phyloP scores from a whole-genome alignment of 2,329 filamentous ascomycete genomes.

The Cercospora brassicicola region DNA sequence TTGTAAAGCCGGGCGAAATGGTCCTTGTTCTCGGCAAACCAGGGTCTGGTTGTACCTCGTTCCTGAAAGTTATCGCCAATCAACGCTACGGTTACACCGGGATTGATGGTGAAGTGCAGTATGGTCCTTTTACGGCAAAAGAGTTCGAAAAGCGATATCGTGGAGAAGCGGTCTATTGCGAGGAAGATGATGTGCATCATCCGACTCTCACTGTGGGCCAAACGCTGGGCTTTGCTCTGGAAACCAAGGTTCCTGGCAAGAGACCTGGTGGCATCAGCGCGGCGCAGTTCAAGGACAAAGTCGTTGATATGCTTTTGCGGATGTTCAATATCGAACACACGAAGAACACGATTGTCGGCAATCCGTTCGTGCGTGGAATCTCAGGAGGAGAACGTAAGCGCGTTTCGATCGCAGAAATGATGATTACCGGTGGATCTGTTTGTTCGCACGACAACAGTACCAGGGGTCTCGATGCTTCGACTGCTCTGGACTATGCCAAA shows the following conservation, averaged over 20 bases:
- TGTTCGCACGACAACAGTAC: slow-evolving; percentile 52
- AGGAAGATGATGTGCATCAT: slow-evolving; percentile 83
- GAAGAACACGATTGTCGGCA: slow-evolving; percentile 78
- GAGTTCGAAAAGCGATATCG: slow-evolving; percentile 71
- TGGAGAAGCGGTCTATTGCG: slow-evolving; percentile 81
- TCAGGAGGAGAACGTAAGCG: slow-evolving; percentile 53
- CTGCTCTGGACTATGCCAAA: slow-evolving; percentile 52
- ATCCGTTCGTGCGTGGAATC: slow-evolving; percentile 76
- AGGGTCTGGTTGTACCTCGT: slow-evolving; percentile 59
- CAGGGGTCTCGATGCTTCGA: slow-evolving; percentile 51
- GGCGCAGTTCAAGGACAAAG: slow-evolving; percentile 71
- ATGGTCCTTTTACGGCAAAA: slow-evolving; percentile 64
- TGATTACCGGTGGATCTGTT: slow-evolving; percentile 46
- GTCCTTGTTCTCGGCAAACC: slow-evolving; percentile 77
- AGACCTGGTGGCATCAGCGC: slow-evolving; percentile 68
- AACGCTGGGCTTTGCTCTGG: slow-evolving; percentile 79
- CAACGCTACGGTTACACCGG: slow-evolving; percentile 61
- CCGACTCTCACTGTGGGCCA: slow-evolving; percentile 84
- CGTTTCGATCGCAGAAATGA: slow-evolving; percentile 51
- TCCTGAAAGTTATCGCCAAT: slow-evolving; percentile 57
- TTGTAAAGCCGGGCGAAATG: slow-evolving; percentile 81
- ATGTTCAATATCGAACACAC: slow-evolving; percentile 97
- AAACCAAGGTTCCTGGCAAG: slow-evolving; percentile 70
- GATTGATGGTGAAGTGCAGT: slow-evolving; percentile 65
- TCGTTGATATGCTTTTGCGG: slow-evolving; percentile 72